phyloP scores from a whole-genome alignment of 192 early-diverging fungal genomes.

The Obelidium mucronatum region DNA sequence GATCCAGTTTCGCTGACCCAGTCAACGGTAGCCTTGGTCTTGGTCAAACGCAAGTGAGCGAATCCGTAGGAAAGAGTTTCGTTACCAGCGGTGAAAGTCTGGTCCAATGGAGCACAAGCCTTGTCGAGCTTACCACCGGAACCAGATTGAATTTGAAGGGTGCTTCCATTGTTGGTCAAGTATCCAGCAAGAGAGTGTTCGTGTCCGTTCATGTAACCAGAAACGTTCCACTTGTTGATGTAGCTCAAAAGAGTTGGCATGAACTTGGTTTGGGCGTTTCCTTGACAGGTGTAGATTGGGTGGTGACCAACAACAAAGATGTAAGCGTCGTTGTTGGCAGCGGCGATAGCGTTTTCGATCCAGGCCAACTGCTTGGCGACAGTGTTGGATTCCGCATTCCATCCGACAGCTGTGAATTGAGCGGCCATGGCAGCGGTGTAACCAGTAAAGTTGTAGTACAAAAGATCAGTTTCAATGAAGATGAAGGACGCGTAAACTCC shows the following conservation, averaged over 20 bases:
- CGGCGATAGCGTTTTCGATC: constrained; percentile 16
- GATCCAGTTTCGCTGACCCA: constrained; percentile 18
- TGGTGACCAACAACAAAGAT: constrained; percentile 32
- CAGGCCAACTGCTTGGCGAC: constrained; percentile 26
- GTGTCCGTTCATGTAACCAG: constrained; percentile 31
- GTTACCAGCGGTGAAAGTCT: background rate
- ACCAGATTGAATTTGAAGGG: constrained; percentile 20
- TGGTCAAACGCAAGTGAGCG: constrained; percentile 16
- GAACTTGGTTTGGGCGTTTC: background rate
- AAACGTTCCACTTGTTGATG: constrained; percentile 29
- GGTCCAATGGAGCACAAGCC: background rate
- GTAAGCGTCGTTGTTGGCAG: constrained; percentile 24
- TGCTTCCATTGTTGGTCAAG: background rate
- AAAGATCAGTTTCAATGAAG: constrained; percentile 19
- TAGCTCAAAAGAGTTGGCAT: background rate
- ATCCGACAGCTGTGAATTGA: constrained; percentile 8
- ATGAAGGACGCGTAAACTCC: constrained; percentile 12
- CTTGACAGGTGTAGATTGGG: constrained; percentile 13
- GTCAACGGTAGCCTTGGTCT: background rate
- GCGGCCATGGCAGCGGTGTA: background rate
- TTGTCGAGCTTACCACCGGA: constrained; percentile 26
- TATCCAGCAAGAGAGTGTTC: constrained; percentile 14
- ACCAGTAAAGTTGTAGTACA: background rate
- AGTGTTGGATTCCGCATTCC: constrained; percentile 8
- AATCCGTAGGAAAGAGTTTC: constrained; percentile 15